Conservation (phyloP, 2,329 filamentous ascomycete genomes). For the Pezicula radicicola region DNA sequence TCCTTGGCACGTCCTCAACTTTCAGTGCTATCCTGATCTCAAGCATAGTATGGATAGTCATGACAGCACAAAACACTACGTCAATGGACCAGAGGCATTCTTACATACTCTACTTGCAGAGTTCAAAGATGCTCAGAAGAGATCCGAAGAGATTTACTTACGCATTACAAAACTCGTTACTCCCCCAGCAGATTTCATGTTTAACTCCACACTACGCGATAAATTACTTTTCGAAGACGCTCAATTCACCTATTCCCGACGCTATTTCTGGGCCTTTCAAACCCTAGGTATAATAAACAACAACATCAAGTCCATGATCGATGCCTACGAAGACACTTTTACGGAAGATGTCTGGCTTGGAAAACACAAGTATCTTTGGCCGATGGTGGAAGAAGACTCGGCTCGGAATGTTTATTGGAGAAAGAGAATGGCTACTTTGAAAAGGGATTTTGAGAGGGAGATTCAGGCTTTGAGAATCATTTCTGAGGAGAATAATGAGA, state of each 20-base stretch:
- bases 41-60: slow-evolving; percentile 52
- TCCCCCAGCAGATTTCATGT: slow-evolving; percentile 56
- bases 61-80: slow-evolving; percentile 50
- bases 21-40: slow-evolving; percentile 59
- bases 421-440: slow-evolving; percentile 42
- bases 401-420: slow-evolving; percentile 43
- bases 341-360: slow-evolving; percentile 57
- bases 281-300: slow-evolving; percentile 58
- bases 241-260: slow-evolving; percentile 56
- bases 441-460: slow-evolving; percentile 40
- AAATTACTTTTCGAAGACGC: slow-evolving; percentile 59
- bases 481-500: slow-evolving; percentile 42
- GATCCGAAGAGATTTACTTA: slow-evolving; percentile 54
- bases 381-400: slow-evolving; percentile 43
- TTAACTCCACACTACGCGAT: slow-evolving; percentile 51
- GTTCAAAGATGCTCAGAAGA: slow-evolving; percentile 53
- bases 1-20: slow-evolving; percentile 56
- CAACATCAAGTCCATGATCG: slow-evolving; percentile 54
- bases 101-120: slow-evolving; percentile 55
- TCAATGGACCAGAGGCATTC: slow-evolving; percentile 61
- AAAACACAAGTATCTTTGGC: slow-evolving; percentile 52
- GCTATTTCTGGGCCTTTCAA: slow-evolving; percentile 63
- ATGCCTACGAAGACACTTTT: slow-evolving; percentile 55
- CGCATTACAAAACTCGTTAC: slow-evolving; percentile 57
- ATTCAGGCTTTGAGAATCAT: slow-evolving; percentile 36